A percentile compares a stretch with the other conserved stretches of the same genome.
Evolutionary conservation across 2,329 filamentous ascomycete species (phyloP).

Genomic region (Botryotinia calthae): DNA sequence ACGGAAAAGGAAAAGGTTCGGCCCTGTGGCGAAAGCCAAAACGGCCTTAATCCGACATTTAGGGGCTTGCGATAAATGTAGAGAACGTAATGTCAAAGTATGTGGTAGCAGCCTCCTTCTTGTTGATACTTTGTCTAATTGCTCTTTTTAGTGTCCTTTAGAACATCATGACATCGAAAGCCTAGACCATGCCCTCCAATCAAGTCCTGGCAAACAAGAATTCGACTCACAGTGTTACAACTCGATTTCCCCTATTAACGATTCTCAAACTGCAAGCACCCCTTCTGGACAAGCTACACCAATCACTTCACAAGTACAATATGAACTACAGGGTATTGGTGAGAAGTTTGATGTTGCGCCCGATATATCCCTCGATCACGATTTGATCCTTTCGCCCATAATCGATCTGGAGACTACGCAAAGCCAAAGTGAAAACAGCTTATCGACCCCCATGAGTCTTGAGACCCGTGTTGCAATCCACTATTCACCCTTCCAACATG

Average conservation of each 20-base stretch:
- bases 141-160: conserved; percentile 31
- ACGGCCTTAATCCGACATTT: conserved; percentile 35
- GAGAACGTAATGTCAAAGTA: conserved; percentile 26
- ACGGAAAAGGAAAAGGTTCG: conserved; percentile 29
- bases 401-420: conserved; percentile 19
- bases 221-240: neutral
- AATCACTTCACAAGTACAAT: conserved; percentile 15
- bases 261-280: conserved; percentile 21
- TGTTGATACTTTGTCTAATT: conserved; percentile 15
- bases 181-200: conserved; percentile 27
- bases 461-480: neutral
- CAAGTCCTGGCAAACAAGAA: conserved; percentile 12
- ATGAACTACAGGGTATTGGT: conserved; percentile 31
- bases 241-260: conserved; percentile 14
- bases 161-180: conserved; percentile 35
- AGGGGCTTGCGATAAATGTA: conserved; percentile 32
- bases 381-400: conserved; percentile 20
- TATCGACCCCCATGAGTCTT: conserved; percentile 14
- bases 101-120: conserved; percentile 13
- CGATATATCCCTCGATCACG: neutral
- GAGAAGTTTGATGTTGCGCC: conserved; percentile 8
- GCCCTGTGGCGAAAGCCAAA: conserved; percentile 30
- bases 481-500: conserved; percentile 29
- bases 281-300: conserved; percentile 20
- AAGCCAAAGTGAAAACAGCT: conserved; percentile 9